phyloP scores from a whole-genome alignment of 805 yeast species.

The Blastobotrys terrestris region DNA sequence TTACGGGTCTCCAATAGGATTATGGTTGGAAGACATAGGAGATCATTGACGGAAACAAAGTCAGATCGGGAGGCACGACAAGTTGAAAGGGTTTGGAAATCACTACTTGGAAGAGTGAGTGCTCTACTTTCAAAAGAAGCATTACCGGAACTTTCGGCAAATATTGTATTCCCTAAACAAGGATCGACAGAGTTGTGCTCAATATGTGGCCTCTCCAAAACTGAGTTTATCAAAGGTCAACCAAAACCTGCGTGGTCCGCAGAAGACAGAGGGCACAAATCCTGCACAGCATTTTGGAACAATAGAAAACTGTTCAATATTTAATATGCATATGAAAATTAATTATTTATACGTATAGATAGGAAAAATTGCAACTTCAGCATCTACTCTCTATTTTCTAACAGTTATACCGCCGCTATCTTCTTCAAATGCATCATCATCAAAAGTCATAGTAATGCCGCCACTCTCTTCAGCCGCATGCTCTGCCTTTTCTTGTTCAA shows the following conservation, averaged over 20 bases:
- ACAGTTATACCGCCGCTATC: not conserved
- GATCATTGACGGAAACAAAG: conserved; percentile 7
- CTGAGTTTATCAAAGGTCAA: conserved; percentile 18
- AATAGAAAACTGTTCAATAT: not conserved
- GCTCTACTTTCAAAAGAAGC: conserved; percentile 10
- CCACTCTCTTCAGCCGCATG: conserved; percentile 14
- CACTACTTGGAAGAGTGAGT: conserved; percentile 12
- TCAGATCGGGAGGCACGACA: conserved; percentile 21
- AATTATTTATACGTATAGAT: not conserved
- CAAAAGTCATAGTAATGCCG: conserved; percentile 22
- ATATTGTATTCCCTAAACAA: conserved; percentile 7
- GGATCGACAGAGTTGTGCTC: conserved; percentile 10
- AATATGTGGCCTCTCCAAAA: conserved; percentile 22
- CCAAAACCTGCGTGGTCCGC: conserved; percentile 13
- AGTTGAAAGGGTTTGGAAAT: conserved; percentile 18
- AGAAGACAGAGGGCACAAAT: conserved; percentile 15
- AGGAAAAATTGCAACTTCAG: too few relatives aligned
- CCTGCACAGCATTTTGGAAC: conserved; percentile 21
- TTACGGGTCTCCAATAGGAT: conserved; percentile 18
- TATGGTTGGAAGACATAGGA: conserved; percentile 22
- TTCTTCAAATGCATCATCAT: conserved; percentile 23
- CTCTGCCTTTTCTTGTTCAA: conserved; percentile 13
- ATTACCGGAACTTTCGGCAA: conserved; percentile 14
- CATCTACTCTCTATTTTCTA: too few relatives aligned
- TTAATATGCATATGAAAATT: not conserved